Evolutionary conservation across 1,139 yeast species (phyloP), one percentile per base, ranked within the genome.

Genomic region (Yarrowia galli): DNA sequence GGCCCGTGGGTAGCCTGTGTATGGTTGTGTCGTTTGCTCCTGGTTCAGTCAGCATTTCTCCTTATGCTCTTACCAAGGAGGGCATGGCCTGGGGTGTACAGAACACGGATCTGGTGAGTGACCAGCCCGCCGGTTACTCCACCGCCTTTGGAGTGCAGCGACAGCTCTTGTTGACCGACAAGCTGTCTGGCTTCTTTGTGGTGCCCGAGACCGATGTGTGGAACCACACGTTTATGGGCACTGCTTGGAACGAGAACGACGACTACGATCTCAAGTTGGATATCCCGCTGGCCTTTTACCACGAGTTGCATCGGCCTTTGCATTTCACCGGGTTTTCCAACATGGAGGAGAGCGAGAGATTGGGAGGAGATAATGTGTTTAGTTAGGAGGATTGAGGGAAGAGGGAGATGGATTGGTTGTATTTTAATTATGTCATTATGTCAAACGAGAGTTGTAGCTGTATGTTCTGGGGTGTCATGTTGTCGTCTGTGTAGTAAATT

Each of bases 171-270:
- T 77, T 95, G 48, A 87, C 97, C 0, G 96, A 89, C 71, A 82
- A 88, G 69, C 83, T 92, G 67, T 83, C 84, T 75, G 99, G 99
- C 5, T 89, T 88, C 70, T 93, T 91, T 77, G 78, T 91, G 79
- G 97, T 92, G 0, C 99, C 99, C 0, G 89, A 86, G 46, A 89
- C 89, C 61, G 88, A 87, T 68, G 77, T 92, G 43, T 95, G 99
- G 99, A 95, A 95, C 76, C 92, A 89, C 76, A 85, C 96, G 3
- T 95, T 96, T 74, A 84, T 92, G 79, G 96, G 98, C 3, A 89
- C 96, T 1, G 84, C 90, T 15, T 96, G 96, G 89, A 87, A 85
- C 73, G 80, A 87, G 3, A 84, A 84, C 43, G 78, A 85, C 67
- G 82, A 80, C n/a, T 92, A 84, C 73, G 86, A 82, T 22, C 76